Evolutionary conservation across 768 basidiomycete genomes (phyloP).

Genomic region (Neoboletus brunneissimus): DNA sequence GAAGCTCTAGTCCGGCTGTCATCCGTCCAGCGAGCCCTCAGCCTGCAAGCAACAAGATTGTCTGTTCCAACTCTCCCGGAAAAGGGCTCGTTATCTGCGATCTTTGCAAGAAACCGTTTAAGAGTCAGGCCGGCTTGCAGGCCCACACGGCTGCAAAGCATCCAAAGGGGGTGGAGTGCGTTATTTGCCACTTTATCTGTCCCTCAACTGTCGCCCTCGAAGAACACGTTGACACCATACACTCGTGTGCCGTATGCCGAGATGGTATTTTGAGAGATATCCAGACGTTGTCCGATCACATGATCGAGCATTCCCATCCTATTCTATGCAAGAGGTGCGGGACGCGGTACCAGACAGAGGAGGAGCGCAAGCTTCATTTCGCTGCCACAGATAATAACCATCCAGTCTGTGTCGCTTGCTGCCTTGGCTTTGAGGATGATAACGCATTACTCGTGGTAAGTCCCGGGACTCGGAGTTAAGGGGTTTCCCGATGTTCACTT

Average conservation of each 20-base stretch:
- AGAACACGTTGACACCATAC: constrained; percentile 26
- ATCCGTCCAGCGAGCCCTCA: constrained; percentile 19
- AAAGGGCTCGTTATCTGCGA: constrained; percentile 17
- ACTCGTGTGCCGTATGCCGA: constrained; percentile 27
- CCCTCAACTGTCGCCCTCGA: constrained; percentile 23
- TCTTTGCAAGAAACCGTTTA: constrained; percentile 25
- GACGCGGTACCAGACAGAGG: constrained; percentile 35
- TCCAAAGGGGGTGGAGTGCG: constrained; percentile 16
- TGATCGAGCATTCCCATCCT: constrained; percentile 27
- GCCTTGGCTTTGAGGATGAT: constrained; percentile 36
- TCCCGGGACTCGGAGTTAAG: constrained; percentile 4
- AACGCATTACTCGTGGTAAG: constrained; percentile 30
- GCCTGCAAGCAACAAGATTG: constrained; percentile 7
- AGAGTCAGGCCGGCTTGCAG: constrained; percentile 18
- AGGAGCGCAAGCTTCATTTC: constrained; percentile 39
- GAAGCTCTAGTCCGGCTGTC: constrained; percentile 15
- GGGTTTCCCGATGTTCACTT: constrained; percentile 10
- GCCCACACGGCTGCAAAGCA: constrained; percentile 27
- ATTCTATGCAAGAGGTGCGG: constrained; percentile 29
- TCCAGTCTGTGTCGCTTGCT: constrained; percentile 35
- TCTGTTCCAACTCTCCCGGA: neutral
- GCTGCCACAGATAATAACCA: constrained; percentile 36
- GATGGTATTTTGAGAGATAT: constrained; percentile 31
- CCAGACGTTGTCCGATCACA: constrained; percentile 28
- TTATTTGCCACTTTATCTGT: constrained; percentile 25